Evolutionary conservation across 164 flowering plant species (phyloP), one percentile per base, ranked within the genome.

Genomic region (Cinnamomum micranthum): DNA sequence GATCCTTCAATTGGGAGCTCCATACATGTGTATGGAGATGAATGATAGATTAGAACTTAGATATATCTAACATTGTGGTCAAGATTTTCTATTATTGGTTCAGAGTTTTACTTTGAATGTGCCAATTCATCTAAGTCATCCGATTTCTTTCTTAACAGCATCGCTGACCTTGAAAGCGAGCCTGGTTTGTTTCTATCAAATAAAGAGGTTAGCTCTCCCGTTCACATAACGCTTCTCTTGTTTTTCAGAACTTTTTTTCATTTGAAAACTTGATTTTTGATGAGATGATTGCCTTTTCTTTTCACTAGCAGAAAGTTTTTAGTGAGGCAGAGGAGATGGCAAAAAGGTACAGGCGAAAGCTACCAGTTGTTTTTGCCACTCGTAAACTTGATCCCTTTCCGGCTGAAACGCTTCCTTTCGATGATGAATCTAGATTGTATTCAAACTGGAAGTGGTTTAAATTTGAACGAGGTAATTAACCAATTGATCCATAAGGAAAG

Each of bases 391-490:
- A 86, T 10, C 74, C 83, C 24, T 76, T 84, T 72, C 84, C 87
- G 28, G 68, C 71, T 3, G 81, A 78, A 66, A 74, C 70, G 67
- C 73, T 86, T 20, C 85, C 90, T 51, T 92, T 88, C 59, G 86
- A 88, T 4, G 83, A 85, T 50, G 99, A 95, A 82, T 86, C 82
- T 65, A 76, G 69, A 66, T 55, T 86, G 19, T 95, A 82, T 77
- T 82, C 97, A 74, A 95, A 95, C 73, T 95, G 98, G 98, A 75
- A 76, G 20, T 95, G 99, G 98, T 91, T 95, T 83, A 85, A 78
- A 75, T 95, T 95, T 68, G 89, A 89, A 75, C 78, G 77, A 59
- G 84, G 77, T 35, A 71, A 68, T 64, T 77, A 71, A 74, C 22
- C 74, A 72, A 69, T 50, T 75, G 80, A 78, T 28, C 41, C 50